Conservation (phyloP, 768 basidiomycete genomes). For the Brasilioporus rufonigricans region DNA sequence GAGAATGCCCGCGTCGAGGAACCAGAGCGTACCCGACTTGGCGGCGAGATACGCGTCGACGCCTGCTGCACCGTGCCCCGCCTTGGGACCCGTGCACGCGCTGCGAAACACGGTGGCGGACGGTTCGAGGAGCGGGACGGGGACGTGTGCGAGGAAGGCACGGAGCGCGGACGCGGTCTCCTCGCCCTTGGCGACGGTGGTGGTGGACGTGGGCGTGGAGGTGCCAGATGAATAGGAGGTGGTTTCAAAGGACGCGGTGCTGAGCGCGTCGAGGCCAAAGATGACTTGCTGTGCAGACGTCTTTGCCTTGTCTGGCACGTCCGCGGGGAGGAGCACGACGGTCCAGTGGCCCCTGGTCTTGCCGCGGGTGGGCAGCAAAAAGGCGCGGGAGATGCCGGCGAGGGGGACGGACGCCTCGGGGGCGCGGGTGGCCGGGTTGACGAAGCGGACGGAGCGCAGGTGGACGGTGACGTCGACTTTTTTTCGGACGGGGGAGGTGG, state of each 20-base stretch:
- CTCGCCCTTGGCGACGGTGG: slow-evolving; percentile 47
- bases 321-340: slow-evolving; percentile 57
- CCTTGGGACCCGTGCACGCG: slow-evolving; percentile 38
- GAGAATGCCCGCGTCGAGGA: slow-evolving; percentile 64
- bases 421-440: slow-evolving; percentile 46
- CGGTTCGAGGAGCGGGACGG: slow-evolving; percentile 45
- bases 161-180: slow-evolving; percentile 50
- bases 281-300: slow-evolving; percentile 54
- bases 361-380: slow-evolving; percentile 72
- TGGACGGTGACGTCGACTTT: slow-evolving; percentile 67
- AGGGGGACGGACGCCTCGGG: slow-evolving; percentile 53
- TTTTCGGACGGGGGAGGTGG: slow-evolving; percentile 73
- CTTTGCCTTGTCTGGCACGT: slow-evolving; percentile 46
- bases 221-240: slow-evolving; percentile 34
- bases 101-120: slow-evolving; percentile 54
- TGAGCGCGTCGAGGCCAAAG: slow-evolving; percentile 66
- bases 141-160: slow-evolving; percentile 50
- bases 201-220: slow-evolving; percentile 13
- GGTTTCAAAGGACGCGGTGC: slow-evolving; percentile 44
- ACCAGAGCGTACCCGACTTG: slow-evolving; percentile 71
- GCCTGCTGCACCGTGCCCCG: slow-evolving; percentile 50
- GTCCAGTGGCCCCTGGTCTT: slow-evolving; percentile 75
- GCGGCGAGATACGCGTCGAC: slow-evolving; percentile 71
- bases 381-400: slow-evolving; percentile 53
- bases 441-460: slow-evolving; percentile 48